A percentile compares a stretch with the other conserved stretches of the same genome.
Evolutionary conservation across 768 basidiomycete species (phyloP).

Genomic region (Amanita polypyramis): DNA sequence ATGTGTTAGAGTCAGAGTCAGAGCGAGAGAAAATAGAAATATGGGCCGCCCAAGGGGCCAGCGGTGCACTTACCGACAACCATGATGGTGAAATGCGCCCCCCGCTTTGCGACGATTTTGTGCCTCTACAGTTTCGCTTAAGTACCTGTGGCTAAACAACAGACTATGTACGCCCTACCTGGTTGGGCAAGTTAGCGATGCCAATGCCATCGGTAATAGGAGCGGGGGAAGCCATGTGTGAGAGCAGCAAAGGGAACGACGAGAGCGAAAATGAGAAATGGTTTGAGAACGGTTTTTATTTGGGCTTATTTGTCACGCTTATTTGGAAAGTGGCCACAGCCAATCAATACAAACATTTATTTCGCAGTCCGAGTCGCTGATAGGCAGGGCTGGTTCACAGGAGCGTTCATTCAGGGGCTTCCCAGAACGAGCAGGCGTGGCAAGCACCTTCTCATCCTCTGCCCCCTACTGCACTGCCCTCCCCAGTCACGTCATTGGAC

Average conservation of each 20-base stretch:
- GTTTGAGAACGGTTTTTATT: conserved; percentile 20
- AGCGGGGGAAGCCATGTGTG: conserved; percentile 33
- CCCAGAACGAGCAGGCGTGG: neutral
- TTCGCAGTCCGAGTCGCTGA: neutral
- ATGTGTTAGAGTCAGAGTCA: conserved; percentile 6
- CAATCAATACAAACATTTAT: conserved; percentile 5
- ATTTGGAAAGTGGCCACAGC: conserved; percentile 12
- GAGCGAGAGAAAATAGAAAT: neutral
- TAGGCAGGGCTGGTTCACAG: neutral
- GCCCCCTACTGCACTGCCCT: neutral
- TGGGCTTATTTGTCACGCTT: conserved; percentile 16
- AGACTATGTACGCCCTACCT: conserved; percentile 40
- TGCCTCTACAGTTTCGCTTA: conserved; percentile 59
- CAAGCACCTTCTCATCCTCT: neutral
- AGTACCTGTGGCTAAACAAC: conserved; percentile 18
- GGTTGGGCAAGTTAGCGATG: conserved; percentile 96
- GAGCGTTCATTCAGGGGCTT: neutral
- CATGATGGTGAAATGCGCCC: conserved; percentile 98
- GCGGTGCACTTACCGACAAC: conserved; percentile 89
- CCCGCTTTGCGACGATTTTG: conserved; percentile 97
- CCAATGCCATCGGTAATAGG: conserved; percentile 71
- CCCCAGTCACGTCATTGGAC: neutral
- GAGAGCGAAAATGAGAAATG: conserved; percentile 22
- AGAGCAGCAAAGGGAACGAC: conserved; percentile 11
- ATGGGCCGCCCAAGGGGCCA: too few species aligned